Evolutionary conservation across 768 basidiomycete species (phyloP).

Genomic region (Pulveroboletus sp.): DNA sequence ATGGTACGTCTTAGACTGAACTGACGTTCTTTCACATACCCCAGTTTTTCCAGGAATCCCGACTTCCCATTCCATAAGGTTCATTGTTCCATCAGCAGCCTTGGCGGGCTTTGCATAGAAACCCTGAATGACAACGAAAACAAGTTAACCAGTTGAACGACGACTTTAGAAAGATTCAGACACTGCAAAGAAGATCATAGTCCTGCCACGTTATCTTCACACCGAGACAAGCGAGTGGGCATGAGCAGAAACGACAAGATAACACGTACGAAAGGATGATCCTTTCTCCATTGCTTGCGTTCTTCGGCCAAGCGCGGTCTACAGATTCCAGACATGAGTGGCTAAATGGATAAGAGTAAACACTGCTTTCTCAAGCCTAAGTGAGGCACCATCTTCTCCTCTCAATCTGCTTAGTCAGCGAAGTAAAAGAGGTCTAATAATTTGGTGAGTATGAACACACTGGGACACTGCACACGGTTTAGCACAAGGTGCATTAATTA

Average conservation of each 20-base stretch:
- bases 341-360: background rate
- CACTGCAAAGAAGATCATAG: background rate
- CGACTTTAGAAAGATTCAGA: background rate
- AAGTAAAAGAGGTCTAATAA: too few relatives aligned
- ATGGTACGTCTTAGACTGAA: conserved; percentile 7
- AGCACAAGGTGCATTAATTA: too few relatives aligned
- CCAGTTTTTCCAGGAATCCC: conserved; percentile 92
- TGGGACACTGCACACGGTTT: too few relatives aligned
- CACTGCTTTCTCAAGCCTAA: background rate
- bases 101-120: conserved; percentile 96
- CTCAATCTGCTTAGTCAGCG: conserved; percentile 21
- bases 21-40: conserved; percentile 48
- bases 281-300: conserved; percentile 98
- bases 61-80: conserved; percentile 97
- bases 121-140: conserved; percentile 51
- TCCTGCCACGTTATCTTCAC: background rate
- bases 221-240: background rate
- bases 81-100: conserved; percentile 87
- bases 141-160: conserved; percentile 4
- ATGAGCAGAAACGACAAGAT: background rate
- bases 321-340: conserved; percentile 80
- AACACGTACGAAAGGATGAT: conserved; percentile 90
- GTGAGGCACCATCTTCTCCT: too few relatives aligned
- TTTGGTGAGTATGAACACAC: too few relatives aligned
- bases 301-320: conserved; percentile 92